Evolutionary conservation across 2,329 filamentous ascomycete species (phyloP), one percentile per base, ranked within the genome.

Genomic region (Diaporthe batatas): DNA sequence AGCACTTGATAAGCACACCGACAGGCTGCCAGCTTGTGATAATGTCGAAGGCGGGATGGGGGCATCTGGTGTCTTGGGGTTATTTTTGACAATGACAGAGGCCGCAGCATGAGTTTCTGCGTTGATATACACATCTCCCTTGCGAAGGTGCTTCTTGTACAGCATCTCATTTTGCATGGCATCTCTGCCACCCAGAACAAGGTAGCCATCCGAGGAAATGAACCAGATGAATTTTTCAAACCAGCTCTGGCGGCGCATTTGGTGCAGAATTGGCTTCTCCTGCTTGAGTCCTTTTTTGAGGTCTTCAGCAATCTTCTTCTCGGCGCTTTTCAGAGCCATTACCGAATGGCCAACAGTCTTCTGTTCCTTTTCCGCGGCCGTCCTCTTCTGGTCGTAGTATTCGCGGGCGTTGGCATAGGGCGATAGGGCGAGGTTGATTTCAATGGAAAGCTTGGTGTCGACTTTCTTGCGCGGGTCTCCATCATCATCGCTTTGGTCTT

Each of bases 211-310:
- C 0, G 95, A 97, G 0, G 95, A 98, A 77, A 98, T 90, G 83
- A 99, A 99, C 88, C 94, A 98, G 36, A 91, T 86, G 78, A 98
- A 99, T 82, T 99, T 99, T 79, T 99, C 96, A 77, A 98, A 99
- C 96, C 96, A 99, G 78, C 95, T 89, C 76, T 92, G 92, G 78
- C 91, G 93, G 71, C 96, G 90, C 11, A 98, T 92, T 0, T 93
- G 94, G 58, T 95, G 91, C 12, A 98, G 84, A 2, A 97, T 86
- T 25, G 94, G 92, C 81, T 98, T 98, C 82, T 98, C 96, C 79
- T 96, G 93, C 83, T 98, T 98, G 72, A 98, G 82, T 0, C 91
- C 92, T 78, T 95, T 96, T 83, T 94, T 97, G 29, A 98, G 86
- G 80, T 98, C 94, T 16, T 93, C 90, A 6, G 89, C 87, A 29